Evolutionary conservation across 306 rosid genomes (phyloP), one percentile per base, ranked within the genome.

Genomic region (Castanea sativa): DNA sequence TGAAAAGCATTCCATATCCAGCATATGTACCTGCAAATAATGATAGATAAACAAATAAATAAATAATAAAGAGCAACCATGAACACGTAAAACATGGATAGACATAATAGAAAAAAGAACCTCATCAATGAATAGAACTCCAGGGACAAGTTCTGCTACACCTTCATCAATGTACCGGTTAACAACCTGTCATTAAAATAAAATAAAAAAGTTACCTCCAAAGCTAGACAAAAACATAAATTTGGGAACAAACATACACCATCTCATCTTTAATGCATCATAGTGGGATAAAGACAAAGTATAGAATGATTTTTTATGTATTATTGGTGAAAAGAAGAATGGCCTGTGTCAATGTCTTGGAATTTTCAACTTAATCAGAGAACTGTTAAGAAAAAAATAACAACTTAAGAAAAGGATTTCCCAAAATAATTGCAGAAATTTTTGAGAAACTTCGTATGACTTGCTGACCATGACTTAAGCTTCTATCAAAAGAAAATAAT

Each of bases 131-230:
- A 91, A 91, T 11, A 95, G 89, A 87, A 95, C 99, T 74, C 99
- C 99, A n/a, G 97, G 99, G 30, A 95, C 99, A 83, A 95, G 99
- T 86, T 95, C 99, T 9, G 99, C 99, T 59, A 93, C 90, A 80
- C 99, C 99, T 85, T 93, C 99, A 79, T 95, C 98, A 68, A 95
- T 95, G 73, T 92, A 95, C 15, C 97, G 89, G 81, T 95, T 90
- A 43, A 95, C 99, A 78, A 95, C 99, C 99, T 95, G 88, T 68
- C 81, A 80, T 69, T 71, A 70, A 25, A 56, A 69, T 5, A 33
- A 41, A n/a, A 13, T 73, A 72, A 64, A 38, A 38, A 38, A 0
- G 2, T 38, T 7, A 38, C 45, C 45, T 38, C 45, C 45, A 38
- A 38, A 38, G 18, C 32, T 21, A 59, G 21, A 56, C 27, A n/a